Evolutionary conservation across 352 stramenopile species (phyloP).

Genomic region (Globisporangium orthogonon): DNA sequence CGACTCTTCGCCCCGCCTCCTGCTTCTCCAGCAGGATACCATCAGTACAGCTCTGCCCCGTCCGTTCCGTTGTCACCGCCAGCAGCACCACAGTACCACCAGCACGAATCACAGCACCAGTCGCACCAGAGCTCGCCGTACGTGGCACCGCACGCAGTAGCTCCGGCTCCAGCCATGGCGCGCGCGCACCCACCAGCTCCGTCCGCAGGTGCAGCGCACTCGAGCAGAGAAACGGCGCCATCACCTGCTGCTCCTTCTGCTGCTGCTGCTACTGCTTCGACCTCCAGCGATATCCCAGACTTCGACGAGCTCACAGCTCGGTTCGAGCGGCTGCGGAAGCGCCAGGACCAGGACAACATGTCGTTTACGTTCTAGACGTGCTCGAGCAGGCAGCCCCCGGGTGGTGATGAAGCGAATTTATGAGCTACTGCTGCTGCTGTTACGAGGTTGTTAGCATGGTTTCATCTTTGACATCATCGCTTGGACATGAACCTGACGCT

Average conservation of each 20-base stretch:
- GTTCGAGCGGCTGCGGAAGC: conserved; percentile 87
- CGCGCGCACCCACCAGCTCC: conserved; percentile 1
- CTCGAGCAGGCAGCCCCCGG: background rate
- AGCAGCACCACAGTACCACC: background rate
- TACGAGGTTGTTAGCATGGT: no score
- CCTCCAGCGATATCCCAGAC: conserved; percentile 42
- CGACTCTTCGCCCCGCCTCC: conserved; percentile 23
- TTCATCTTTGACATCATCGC: no score
- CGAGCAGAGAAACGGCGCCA: background rate
- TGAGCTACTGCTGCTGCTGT: no score
- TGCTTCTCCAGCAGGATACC: background rate
- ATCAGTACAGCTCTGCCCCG: conserved; percentile 4
- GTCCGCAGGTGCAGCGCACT: conserved; percentile 4
- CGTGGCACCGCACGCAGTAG: conserved; percentile 3
- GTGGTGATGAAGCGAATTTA: no score
- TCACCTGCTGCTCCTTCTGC: no score
- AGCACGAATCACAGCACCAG: background rate
- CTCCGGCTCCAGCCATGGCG: background rate
- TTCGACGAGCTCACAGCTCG: conserved; percentile 92
- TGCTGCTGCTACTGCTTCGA: conserved; percentile 3
- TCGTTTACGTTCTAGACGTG: conserved; percentile 62
- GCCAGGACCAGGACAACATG: conserved; percentile 49
- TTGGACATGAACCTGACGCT: no score
- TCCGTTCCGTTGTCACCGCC: background rate
- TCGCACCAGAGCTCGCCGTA: background rate